phyloP scores from a whole-genome alignment of 2,329 filamentous ascomycete genomes.

The Dothideomycetes sp. region DNA sequence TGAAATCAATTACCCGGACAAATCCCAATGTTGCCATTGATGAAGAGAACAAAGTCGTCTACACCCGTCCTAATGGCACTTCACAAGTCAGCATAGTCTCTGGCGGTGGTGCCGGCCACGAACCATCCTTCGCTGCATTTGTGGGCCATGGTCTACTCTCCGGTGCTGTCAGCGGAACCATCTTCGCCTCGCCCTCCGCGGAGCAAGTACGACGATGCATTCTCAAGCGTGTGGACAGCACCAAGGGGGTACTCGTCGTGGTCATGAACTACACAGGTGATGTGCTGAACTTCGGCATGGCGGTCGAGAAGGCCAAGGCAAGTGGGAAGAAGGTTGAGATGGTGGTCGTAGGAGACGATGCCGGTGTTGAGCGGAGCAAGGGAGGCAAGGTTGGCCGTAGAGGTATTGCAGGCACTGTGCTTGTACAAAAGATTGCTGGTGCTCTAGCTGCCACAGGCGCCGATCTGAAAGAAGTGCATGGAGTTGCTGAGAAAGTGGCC shows the following conservation, averaged over 20 bases:
- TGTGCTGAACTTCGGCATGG: conserved; percentile 41
- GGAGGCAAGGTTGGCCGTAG: conserved; percentile 86
- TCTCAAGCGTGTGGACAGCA: conserved; percentile 57
- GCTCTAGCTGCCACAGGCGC: conserved; percentile 62
- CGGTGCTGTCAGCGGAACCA: conserved; percentile 75
- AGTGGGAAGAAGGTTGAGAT: conserved; percentile 70
- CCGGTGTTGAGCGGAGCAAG: conserved; percentile 69
- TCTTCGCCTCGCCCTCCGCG: conserved; percentile 71
- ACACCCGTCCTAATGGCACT: conserved; percentile 50
- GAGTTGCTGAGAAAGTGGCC: conserved; percentile 59
- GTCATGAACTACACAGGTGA: conserved; percentile 65
- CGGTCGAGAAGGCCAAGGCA: conserved; percentile 81
- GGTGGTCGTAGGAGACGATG: conserved; percentile 86
- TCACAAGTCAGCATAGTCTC: conserved; percentile 69
- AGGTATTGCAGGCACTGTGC: conserved; percentile 81
- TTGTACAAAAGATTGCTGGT: conserved; percentile 84
- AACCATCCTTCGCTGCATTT: conserved; percentile 77
- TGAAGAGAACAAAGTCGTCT: conserved; percentile 69
- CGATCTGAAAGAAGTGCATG: conserved; percentile 57
- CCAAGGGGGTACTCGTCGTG: conserved; percentile 71
- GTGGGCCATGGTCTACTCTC: conserved; percentile 73
- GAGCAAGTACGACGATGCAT: conserved; percentile 75
- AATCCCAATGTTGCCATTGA: conserved; percentile 80
- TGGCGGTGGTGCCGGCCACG: conserved; percentile 82
- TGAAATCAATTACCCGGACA: conserved; percentile 66